Evolutionary conservation across 768 basidiomycete genomes (phyloP).

Genomic region (Leccinellum albellum): DNA sequence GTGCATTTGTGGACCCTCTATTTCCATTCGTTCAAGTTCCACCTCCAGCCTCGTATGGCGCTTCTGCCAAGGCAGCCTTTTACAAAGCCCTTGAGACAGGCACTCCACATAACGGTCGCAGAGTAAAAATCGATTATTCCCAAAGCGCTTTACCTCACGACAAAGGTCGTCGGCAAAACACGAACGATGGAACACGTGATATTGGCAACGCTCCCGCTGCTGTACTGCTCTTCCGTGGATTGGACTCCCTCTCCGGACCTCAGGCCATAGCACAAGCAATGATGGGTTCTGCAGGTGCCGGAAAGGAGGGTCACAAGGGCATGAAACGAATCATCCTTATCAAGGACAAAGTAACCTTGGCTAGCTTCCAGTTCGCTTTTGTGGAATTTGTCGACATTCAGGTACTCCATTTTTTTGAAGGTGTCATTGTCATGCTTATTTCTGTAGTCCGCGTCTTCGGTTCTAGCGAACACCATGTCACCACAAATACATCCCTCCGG

Average conservation of each 20-base stretch:
- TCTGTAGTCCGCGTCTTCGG: conserved; percentile 70
- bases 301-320: conserved; percentile 76
- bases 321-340: conserved; percentile 87
- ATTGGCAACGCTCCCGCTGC: conserved; percentile 83
- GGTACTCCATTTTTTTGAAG: conserved; percentile 40
- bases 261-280: conserved; percentile 85
- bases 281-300: conserved; percentile 73
- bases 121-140: conserved; percentile 95
- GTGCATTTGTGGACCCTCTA: conserved; percentile 84
- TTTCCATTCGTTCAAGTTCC: conserved; percentile 92
- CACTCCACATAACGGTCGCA: conserved; percentile 68
- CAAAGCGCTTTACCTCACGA: conserved; percentile 76
- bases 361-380: conserved; percentile 92
- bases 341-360: conserved; percentile 83
- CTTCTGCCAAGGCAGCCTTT: conserved; percentile 66
- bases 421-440: conserved; percentile 8
- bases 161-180: conserved; percentile 58
- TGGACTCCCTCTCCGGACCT: conserved; percentile 84
- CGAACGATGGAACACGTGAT: conserved; percentile 94
- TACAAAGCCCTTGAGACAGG: conserved; percentile 74
- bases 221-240: conserved; percentile 84
- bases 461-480: conserved; percentile 85
- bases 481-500: conserved; percentile 86
- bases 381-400: conserved; percentile 85
- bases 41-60: conserved; percentile 86